Evolutionary conservation across 257 asterid species (phyloP).

Genomic region (Capsicum pubescens): DNA sequence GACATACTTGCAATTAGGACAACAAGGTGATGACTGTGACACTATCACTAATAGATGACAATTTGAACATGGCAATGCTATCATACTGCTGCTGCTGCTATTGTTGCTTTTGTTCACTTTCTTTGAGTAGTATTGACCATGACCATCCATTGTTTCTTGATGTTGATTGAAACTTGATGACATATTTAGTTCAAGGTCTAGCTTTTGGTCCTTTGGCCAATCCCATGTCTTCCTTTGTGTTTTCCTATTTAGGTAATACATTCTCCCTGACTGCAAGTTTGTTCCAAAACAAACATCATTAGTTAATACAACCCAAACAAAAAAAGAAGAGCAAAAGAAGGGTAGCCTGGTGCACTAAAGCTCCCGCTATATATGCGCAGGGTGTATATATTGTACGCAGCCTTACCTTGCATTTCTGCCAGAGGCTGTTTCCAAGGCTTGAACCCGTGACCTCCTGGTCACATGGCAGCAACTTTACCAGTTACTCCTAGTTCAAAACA

Average conservation of each 20-base stretch:
- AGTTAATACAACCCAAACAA: not conserved
- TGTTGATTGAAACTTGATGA: constrained; percentile 38
- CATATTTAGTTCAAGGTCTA: constrained; percentile 59
- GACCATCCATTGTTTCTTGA: constrained; percentile 9
- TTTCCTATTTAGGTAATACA: constrained; percentile 59
- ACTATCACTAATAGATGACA: constrained; percentile 67
- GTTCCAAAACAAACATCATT: not conserved
- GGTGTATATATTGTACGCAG: too few relatives aligned
- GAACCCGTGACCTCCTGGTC: too few relatives aligned
- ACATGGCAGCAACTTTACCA: not conserved
- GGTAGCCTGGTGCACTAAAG: too few relatives aligned
- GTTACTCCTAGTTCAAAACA: not conserved
- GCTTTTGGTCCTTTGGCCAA: constrained; percentile 53
- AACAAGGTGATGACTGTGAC: constrained; percentile 53
- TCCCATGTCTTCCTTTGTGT: constrained; percentile 54
- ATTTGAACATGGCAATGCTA: constrained; percentile 63
- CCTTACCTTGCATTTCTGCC: too few relatives aligned
- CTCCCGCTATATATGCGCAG: too few relatives aligned
- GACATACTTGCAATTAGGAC: constrained; percentile 70
- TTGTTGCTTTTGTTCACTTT: not conserved
- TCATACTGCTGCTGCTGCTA: constrained; percentile 37
- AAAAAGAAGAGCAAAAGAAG: not conserved
- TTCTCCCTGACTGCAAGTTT: constrained; percentile 52
- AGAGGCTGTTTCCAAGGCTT: too few relatives aligned
- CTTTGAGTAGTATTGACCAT: not conserved